Conservation (phyloP, 768 basidiomycete genomes). For the Trametes elegans region DNA sequence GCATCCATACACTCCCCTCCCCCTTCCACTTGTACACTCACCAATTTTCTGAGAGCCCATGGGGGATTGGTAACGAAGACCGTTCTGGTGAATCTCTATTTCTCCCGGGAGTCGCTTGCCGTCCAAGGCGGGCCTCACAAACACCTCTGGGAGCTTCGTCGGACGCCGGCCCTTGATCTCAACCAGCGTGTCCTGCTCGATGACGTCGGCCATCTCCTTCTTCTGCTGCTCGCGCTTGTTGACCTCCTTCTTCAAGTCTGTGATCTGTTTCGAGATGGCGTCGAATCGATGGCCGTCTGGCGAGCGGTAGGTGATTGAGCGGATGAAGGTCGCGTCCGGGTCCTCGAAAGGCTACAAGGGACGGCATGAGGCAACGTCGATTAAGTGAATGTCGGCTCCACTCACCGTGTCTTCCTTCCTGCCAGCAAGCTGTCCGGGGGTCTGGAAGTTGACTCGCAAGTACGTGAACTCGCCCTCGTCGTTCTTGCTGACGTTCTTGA, state of each 20-base stretch:
- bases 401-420: conserved; percentile 98
- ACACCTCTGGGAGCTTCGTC: conserved; percentile 84
- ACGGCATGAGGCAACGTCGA: neutral
- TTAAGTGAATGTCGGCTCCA: conserved; percentile 50
- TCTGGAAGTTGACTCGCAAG: conserved; percentile 96
- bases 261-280: conserved; percentile 86
- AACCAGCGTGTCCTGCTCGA: conserved; percentile 87
- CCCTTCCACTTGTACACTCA: conserved; percentile 36
- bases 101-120: conserved; percentile 96
- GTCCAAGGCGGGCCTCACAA: conserved; percentile 90
- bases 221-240: conserved; percentile 97
- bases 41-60: conserved; percentile 90
- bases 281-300: conserved; percentile 88
- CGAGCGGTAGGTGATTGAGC: conserved; percentile 92
- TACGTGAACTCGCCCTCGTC: conserved; percentile 96
- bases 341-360: conserved; percentile 84
- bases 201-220: conserved; percentile 97
- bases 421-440: conserved; percentile 94
- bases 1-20: too few species aligned
- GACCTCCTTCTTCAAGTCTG: conserved; percentile 92
- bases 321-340: conserved; percentile 93
- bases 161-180: conserved; percentile 91
- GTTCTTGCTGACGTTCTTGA: conserved; percentile 96
- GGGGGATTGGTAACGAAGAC: conserved; percentile 87
- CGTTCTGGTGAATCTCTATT: conserved; percentile 97